Evolutionary conservation across 2,329 filamentous ascomycete genomes (phyloP).

Genomic region (Colletotrichum sp.): DNA sequence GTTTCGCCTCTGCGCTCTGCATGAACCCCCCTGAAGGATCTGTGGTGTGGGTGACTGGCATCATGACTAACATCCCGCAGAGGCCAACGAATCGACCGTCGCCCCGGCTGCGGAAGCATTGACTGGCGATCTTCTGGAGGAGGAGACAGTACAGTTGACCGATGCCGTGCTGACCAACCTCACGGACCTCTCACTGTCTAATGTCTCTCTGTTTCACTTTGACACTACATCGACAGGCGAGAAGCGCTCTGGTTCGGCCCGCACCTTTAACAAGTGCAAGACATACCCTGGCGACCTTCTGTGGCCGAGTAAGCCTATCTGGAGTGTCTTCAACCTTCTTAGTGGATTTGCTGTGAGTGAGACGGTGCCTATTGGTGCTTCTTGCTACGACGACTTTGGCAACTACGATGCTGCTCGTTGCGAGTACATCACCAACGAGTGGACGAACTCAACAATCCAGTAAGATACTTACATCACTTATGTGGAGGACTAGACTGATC

Average conservation of each 20-base stretch:
- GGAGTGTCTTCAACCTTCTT: constrained; percentile 36
- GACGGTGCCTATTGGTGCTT: constrained; percentile 33
- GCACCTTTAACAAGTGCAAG: constrained; percentile 35
- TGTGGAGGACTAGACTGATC: neutral
- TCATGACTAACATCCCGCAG: neutral
- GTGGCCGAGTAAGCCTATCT: constrained; percentile 28
- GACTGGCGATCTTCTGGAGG: neutral
- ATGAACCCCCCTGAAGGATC: neutral
- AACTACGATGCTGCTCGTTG: constrained; percentile 31
- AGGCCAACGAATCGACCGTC: neutral
- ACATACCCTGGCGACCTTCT: constrained; percentile 31
- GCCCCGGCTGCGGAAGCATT: neutral
- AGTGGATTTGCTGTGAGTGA: constrained; percentile 33
- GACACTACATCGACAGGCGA: neutral
- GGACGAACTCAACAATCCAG: constrained; percentile 28
- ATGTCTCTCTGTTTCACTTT: constrained; percentile 32
- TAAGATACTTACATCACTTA: neutral
- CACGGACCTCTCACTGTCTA: constrained; percentile 28
- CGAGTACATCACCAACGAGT: constrained; percentile 26
- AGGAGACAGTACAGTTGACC: constrained; percentile 23
- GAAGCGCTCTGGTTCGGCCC: neutral
- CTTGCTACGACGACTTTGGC: constrained; percentile 29
- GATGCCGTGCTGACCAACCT: constrained; percentile 34
- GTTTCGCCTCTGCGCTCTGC: neutral
- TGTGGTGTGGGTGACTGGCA: neutral